Conservation (phyloP, 768 basidiomycete species). For the Phallus indusiatus region DNA sequence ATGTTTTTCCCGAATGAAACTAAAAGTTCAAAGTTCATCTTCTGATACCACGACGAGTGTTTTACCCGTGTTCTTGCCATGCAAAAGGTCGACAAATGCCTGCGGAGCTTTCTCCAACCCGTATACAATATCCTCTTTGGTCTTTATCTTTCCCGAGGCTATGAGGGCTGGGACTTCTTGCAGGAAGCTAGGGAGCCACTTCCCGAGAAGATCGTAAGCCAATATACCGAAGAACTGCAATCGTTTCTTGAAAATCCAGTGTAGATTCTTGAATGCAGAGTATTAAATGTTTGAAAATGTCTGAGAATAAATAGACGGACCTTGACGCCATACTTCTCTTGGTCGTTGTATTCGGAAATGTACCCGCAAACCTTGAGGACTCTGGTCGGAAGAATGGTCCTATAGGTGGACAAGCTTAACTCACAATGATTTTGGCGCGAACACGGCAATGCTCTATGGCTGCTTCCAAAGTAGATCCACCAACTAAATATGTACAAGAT, state of each 20-base stretch:
- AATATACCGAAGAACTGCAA: not conserved
- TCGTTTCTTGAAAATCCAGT: slow-evolving; percentile 1
- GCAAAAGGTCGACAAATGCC: slow-evolving; percentile 26
- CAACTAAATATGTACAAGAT: slow-evolving; percentile 25
- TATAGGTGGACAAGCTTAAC: slow-evolving; percentile 1
- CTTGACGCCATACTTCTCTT: slow-evolving; percentile 13
- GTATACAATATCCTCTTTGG: slow-evolving; percentile 33
- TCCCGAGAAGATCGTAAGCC: not conserved
- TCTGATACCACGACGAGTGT: slow-evolving; percentile 18
- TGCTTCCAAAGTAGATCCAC: slow-evolving; percentile 47
- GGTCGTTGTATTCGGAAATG: slow-evolving; percentile 23
- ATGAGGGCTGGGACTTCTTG: slow-evolving; percentile 30
- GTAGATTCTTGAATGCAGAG: not conserved
- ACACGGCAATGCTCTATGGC: slow-evolving; percentile 37
- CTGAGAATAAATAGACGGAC: slow-evolving; percentile 6
- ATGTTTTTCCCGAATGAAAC: too few relatives aligned
- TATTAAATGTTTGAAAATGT: too few relatives aligned
- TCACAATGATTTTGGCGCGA: slow-evolving; percentile 39
- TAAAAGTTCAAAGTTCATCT: not conserved
- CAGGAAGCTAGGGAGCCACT: slow-evolving; percentile 33
- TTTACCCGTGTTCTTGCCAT: slow-evolving; percentile 29
- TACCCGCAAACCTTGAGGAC: slow-evolving; percentile 20
- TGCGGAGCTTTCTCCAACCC: slow-evolving; percentile 36
- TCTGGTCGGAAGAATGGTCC: not conserved
- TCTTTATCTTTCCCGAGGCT: slow-evolving; percentile 37